phyloP scores from a whole-genome alignment of 2,329 filamentous ascomycete species.

The Monilinia fructigena region DNA sequence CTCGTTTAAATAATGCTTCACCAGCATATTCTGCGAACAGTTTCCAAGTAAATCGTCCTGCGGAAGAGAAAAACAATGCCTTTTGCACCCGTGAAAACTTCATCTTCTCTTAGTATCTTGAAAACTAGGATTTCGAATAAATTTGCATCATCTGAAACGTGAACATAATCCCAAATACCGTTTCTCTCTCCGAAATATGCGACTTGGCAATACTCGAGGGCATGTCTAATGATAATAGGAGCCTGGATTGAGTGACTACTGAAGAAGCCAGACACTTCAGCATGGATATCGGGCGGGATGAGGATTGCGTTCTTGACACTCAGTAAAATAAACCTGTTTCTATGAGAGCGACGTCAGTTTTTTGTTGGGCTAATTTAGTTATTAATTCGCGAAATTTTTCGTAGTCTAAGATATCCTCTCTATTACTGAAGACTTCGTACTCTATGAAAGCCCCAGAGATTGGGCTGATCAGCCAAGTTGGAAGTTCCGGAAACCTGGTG shows the following conservation, averaged over 20 bases:
- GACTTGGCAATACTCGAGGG: constrained; percentile 36
- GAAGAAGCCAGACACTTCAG: constrained; percentile 44
- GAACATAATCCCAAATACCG: constrained; percentile 46
- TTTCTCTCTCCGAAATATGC: constrained; percentile 42
- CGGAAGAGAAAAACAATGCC: constrained; percentile 47
- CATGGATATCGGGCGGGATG: constrained; percentile 50
- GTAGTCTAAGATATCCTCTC: constrained; percentile 47
- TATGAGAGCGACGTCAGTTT: constrained; percentile 46
- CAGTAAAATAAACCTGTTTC: constrained; percentile 42
- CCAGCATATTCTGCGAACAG: constrained; percentile 42
- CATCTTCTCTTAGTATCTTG: constrained; percentile 39
- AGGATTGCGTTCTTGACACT: constrained; percentile 48
- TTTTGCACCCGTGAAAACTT: constrained; percentile 41
- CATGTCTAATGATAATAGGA: constrained; percentile 39
- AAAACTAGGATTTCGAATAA: constrained; percentile 45
- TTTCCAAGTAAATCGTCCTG: constrained; percentile 43
- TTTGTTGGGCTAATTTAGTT: constrained; percentile 46
- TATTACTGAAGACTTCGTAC: constrained; percentile 44
- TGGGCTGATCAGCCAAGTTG: constrained; percentile 46
- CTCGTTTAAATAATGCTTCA: constrained; percentile 38
- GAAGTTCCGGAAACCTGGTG: constrained; percentile 45
- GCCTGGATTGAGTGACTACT: constrained; percentile 44
- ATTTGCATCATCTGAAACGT: constrained; percentile 45
- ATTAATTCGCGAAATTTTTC: constrained; percentile 42
- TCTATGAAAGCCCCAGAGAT: constrained; percentile 40